Evolutionary conservation across 305 asterid genomes (phyloP), one percentile per base, ranked within the genome.

Genomic region (Vinca major): DNA sequence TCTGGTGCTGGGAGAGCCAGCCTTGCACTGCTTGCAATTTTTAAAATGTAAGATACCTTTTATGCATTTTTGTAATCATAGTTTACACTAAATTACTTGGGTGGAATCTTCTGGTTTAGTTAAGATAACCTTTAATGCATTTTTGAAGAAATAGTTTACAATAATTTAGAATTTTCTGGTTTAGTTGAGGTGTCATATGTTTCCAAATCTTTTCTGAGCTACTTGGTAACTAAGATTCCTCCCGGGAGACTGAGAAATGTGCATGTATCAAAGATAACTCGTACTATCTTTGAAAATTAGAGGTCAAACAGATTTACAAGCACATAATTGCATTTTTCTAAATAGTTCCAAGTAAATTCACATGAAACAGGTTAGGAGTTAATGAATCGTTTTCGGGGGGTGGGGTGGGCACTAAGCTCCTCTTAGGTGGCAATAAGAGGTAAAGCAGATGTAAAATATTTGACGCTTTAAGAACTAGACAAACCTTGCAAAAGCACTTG

Each of bases 401-500:
- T n/a, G n/a, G 36, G 36, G 13, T 33, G 44, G 63, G 40, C 44
- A 8, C 21, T 7, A 45, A 43, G 68, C 41, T 41, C 37, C 41
- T 41, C 37, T 43, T 8, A 43, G 67, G 37, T 45, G 64, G 33
- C 5, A 54, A 51, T 63, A 57, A 16, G 66, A 52, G 12, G 53
- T 33, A 16, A 60, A 52, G 7, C 56, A 68, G 26, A 55, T 60
- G n/a, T 67, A 50, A 70, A 60, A 44, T 62, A 50, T 53, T 40
- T 37, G 33, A 67, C 53, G 61, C 53, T 70, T 74, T 61, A 41
- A 77, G 17, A 55, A 14, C 11, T 48, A 76, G 74, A 74, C 72
- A 76, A 67, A 94, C 99, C 99, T 94, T 67, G 99, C 97, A 81
- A 85, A 91, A 57, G 99, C 99, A 75, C 98, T 94, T 19, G 99